A percentile compares a stretch with the other conserved stretches of the same genome.
phyloP scores from a whole-genome alignment of 1,284 basidiomycete genomes.

The Cystobasidium slooffiae region DNA sequence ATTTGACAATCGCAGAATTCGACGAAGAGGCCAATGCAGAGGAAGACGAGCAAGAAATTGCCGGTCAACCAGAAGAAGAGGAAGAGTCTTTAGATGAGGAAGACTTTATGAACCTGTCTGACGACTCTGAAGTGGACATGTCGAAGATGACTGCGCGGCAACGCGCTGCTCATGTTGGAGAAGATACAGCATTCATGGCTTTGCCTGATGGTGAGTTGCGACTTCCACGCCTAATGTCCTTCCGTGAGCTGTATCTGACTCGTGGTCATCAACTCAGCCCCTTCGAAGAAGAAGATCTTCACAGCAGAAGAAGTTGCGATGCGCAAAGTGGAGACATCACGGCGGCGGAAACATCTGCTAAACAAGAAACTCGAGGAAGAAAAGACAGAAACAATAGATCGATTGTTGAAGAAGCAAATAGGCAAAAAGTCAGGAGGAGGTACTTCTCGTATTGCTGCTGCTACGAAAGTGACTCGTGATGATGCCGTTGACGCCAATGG shows the following conservation, averaged over 20 bases:
- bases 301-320: conserved; percentile 43
- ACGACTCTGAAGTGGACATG: conserved; percentile 29
- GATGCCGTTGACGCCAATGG: conserved; percentile 24
- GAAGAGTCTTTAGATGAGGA: conserved; percentile 41
- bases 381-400: conserved; percentile 40
- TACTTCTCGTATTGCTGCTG: conserved; percentile 32
- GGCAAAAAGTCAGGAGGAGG: conserved; percentile 32
- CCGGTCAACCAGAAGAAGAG: conserved; percentile 24
- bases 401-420: conserved; percentile 40
- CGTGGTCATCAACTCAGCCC: conserved; percentile 9
- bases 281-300: conserved; percentile 40
- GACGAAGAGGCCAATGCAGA: conserved; percentile 33
- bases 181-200: conserved; percentile 29
- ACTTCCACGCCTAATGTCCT: background rate
- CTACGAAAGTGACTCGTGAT: conserved; percentile 32
- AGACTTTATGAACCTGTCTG: conserved; percentile 32
- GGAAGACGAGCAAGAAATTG: conserved; percentile 19
- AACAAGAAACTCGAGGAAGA: conserved; percentile 44
- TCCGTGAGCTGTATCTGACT: background rate
- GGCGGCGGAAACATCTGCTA: conserved; percentile 42
- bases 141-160: conserved; percentile 43
- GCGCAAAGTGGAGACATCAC: conserved; percentile 44
- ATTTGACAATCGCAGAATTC: conserved; percentile 5
- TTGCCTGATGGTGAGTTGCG: conserved; percentile 31
- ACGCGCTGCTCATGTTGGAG: conserved; percentile 37